A percentile compares a stretch with the other conserved stretches of the same genome.
Evolutionary conservation across 208 protist genomes (phyloP).

Genomic region (Leishmania gerbilli): DNA sequence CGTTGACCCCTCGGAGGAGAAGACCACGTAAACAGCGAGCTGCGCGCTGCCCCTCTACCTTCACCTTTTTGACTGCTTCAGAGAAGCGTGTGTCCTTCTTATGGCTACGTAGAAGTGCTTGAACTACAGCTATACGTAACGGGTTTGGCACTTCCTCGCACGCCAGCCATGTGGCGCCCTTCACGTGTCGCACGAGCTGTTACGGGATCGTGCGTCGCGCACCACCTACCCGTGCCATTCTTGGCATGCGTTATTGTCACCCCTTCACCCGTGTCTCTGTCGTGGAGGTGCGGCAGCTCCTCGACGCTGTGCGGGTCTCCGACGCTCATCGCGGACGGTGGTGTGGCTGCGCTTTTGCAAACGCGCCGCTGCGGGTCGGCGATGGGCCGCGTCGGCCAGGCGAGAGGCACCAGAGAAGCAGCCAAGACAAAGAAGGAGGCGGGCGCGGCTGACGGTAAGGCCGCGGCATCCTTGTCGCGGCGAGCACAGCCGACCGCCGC

Average conservation of each 20-base stretch:
- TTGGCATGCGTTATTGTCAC: background rate
- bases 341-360: background rate
- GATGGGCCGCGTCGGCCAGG: background rate
- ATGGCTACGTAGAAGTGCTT: background rate
- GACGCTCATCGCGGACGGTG: background rate
- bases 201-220: background rate
- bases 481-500: background rate
- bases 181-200: background rate
- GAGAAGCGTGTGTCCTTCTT: background rate
- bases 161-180: background rate
- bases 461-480: background rate
- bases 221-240: background rate
- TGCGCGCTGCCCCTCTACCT: background rate
- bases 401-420: background rate
- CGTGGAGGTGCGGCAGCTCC: background rate
- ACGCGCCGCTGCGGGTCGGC: constrained; percentile 1
- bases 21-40: background rate
- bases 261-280: background rate
- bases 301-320: background rate
- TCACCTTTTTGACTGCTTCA: background rate
- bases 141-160: background rate
- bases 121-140: background rate
- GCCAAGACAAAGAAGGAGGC: background rate
- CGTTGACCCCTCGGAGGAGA: background rate
- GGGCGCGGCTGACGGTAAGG: background rate